Base-by-base conservation (phyloP, 352 stramenopile genomes). In the Phytophthora kernoviae region DNA sequence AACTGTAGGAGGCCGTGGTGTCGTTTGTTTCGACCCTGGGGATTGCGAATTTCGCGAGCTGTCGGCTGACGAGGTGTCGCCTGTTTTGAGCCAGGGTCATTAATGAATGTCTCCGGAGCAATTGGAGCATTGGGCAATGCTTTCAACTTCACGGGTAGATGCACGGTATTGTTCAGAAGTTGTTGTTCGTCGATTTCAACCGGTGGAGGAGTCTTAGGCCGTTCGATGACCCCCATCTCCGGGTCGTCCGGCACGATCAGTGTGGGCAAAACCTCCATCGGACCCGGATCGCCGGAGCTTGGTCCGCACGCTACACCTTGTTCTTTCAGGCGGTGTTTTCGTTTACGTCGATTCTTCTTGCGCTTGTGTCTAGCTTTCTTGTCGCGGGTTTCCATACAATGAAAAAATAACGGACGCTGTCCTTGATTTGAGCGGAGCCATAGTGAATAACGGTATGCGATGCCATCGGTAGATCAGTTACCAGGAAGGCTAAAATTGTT, bases 201-300 rank as follows among this genome's bases (percentile, higher is more conserved):
- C 4, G 75, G 73, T 17, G 70, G 73, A 9, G 73, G 77, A 5
- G 82, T 88, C 70, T 77, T 73, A 37, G 77, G 79, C n/a, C 76
- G 73, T 66, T 90, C 79, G 36, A 91, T 91, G 15, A 57, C 74
- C 11, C 82, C 82, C 9, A 68, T 84, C 48, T 82, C 55, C 4
- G 82, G 82, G 40, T 91, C 82, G 44, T 90, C 79, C 2, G 82
- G 82, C 22, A 91, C 82, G 18, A 90, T 84, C 24, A 91, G 72
- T 53, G 79, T 87, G 18, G 82, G 79, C 30, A 90, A 27, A 5
- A 39, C 58, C 30, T 73, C 64, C 64, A 73, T 73, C 8, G 20
- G 17, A 17, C 52, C 34, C 18, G 11, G 42, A 41, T 40, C 22
- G 48, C 54, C 49, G 32, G 45, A 41, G 26, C 14, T 53, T 0